A percentile compares a stretch with the other conserved stretches of the same genome.
Evolutionary conservation across 108 stramenopile species (phyloP).

Genomic region (Seminavis robusta): DNA sequence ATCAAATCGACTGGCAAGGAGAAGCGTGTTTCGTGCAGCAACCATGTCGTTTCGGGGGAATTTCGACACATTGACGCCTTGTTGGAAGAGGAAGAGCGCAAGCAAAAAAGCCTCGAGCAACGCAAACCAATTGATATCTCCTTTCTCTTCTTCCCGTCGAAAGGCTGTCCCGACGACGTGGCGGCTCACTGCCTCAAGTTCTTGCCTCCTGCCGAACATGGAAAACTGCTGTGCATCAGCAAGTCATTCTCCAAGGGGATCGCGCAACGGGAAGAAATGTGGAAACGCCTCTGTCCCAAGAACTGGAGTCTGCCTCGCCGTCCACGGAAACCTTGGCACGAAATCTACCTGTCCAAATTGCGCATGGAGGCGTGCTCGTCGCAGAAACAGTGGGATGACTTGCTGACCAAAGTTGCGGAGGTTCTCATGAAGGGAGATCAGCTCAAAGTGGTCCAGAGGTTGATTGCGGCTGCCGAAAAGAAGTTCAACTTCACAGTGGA

Average conservation of each 20-base stretch:
- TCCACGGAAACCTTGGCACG: slow-evolving; percentile 78
- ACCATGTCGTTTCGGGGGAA: neutral
- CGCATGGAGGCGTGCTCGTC: slow-evolving; percentile 40
- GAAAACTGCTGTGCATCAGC: slow-evolving; percentile 48
- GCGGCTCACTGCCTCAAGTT: slow-evolving; percentile 47
- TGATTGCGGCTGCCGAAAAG: slow-evolving; percentile 46
- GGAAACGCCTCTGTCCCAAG: slow-evolving; percentile 57
- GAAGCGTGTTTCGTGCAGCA: neutral
- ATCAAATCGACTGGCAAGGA: neutral
- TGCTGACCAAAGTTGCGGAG: slow-evolving; percentile 41
- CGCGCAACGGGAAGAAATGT: slow-evolving; percentile 51
- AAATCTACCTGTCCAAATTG: slow-evolving; percentile 58
- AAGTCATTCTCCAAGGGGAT: slow-evolving; percentile 31
- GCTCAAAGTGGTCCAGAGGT: slow-evolving; percentile 61
- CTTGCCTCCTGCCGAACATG: slow-evolving; percentile 50
- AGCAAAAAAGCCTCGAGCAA: slow-evolving; percentile 6
- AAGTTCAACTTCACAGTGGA: slow-evolving; percentile 68
- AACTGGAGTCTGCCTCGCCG: slow-evolving; percentile 76
- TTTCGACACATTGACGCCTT: slow-evolving; percentile 48
- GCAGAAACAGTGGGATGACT: slow-evolving; percentile 67
- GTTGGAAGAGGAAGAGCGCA: slow-evolving; percentile 52
- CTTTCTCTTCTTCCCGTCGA: slow-evolving; percentile 51
- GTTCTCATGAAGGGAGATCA: slow-evolving; percentile 64
- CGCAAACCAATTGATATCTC: slow-evolving; percentile 50
- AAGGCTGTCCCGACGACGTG: slow-evolving; percentile 71